phyloP scores from a whole-genome alignment of 345 rosid species.

The Microcos paniculata region DNA sequence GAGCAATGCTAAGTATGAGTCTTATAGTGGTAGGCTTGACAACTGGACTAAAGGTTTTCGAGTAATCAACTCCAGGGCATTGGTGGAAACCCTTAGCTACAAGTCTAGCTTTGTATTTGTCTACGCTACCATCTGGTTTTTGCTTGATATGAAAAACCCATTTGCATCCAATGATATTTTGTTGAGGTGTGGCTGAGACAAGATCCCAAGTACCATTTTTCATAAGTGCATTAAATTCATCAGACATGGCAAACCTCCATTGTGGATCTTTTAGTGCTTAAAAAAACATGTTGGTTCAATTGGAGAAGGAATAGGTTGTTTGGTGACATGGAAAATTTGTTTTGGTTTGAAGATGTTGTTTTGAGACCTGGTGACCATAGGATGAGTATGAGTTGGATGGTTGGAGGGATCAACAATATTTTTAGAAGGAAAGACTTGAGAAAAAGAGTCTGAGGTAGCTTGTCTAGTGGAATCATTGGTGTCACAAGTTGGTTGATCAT shows the following conservation, averaged over 20 bases:
- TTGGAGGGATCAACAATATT: too few species aligned
- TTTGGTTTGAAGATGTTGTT: background rate
- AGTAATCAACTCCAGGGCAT: too few species aligned
- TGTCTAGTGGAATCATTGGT: background rate
- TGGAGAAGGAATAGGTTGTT: background rate
- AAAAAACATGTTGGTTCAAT: background rate
- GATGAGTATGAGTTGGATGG: background rate
- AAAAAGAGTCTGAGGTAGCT: background rate
- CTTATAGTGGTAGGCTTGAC: too few species aligned
- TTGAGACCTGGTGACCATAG: background rate
- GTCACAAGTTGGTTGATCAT: background rate
- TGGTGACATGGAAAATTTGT: background rate
- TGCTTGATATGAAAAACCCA: too few species aligned
- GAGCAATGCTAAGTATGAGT: too few species aligned
- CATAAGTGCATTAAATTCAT: background rate
- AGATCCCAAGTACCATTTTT: background rate
- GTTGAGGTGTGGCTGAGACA: background rate
- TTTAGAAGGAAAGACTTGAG: too few species aligned
- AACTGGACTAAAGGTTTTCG: too few species aligned
- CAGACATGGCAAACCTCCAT: background rate
- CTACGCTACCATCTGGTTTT: too few species aligned
- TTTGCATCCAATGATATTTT: background rate
- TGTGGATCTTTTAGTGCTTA: background rate
- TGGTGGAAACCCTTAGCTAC: too few species aligned
- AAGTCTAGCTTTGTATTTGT: too few species aligned